Percentiles rank a stretch among this genome's conserved stretches.
These are phyloP conservation scores for Trametes elegans DNA, from an alignment of 768 basidiomycete species.

Conservation along the genomic window DNA sequence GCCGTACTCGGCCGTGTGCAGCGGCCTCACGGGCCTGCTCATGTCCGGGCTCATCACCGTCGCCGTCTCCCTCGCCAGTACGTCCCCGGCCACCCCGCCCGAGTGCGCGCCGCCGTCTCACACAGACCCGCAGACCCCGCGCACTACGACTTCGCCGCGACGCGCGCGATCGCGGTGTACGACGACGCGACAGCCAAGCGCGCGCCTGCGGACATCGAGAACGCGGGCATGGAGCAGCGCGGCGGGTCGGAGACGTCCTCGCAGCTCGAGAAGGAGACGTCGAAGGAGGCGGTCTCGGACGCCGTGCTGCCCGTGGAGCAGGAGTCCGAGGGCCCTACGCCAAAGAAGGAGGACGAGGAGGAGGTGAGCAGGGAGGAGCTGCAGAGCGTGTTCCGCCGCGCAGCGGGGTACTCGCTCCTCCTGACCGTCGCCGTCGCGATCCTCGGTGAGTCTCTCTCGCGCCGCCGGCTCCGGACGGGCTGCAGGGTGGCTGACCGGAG, in stretches of 20 bases:
- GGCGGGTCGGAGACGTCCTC: not conserved
- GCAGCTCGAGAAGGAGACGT: not conserved
- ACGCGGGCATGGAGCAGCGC: not conserved
- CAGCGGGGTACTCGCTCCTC: constrained; percentile 30
- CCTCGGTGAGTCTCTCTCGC: constrained; percentile 23
- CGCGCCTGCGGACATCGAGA: not conserved
- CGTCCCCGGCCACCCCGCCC: not conserved
- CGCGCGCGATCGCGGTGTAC: constrained; percentile 32
- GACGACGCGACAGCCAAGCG: constrained; percentile 8
- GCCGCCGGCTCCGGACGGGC: not conserved
- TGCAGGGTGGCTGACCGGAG: not conserved
- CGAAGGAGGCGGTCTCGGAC: constrained; percentile 9
- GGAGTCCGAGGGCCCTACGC: not conserved
- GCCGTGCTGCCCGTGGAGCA: not conserved
- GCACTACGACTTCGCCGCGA: constrained; percentile 35
- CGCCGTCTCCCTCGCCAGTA: constrained; percentile 30
- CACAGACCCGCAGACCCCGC: constrained; percentile 30
- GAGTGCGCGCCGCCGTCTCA: not conserved
- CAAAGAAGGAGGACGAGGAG: not conserved
- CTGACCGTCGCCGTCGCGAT: constrained; percentile 30
- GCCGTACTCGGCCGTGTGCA: constrained; percentile 37
- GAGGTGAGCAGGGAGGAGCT: constrained; percentile 14
- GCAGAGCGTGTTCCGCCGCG: constrained; percentile 29
- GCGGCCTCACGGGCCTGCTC: constrained; percentile 32
- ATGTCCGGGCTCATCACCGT: constrained; percentile 33